Conservation (phyloP, 2,329 filamentous ascomycete genomes). For the Berkeleyomyces rouxiae region DNA sequence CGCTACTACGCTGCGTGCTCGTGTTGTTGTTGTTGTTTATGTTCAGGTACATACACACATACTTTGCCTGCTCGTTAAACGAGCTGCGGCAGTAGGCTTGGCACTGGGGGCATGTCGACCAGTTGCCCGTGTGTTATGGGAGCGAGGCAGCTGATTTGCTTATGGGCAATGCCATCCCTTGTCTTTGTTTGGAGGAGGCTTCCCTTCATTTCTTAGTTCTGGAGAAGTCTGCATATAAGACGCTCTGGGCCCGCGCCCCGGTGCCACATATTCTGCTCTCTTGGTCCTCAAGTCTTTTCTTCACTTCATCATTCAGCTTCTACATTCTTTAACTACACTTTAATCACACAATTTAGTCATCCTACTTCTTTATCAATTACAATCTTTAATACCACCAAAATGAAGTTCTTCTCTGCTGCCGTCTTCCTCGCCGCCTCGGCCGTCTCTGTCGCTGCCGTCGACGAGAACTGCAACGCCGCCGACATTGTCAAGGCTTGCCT, state of each 20-base stretch:
- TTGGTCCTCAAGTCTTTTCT: neutral
- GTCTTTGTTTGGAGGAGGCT: neutral
- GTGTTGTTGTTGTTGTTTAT: neutral
- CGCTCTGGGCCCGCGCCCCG: neutral
- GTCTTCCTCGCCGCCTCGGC: conserved; percentile 23
- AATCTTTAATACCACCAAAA: conserved; percentile 18
- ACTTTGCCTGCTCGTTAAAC: neutral
- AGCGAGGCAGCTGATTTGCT: neutral
- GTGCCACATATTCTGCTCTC: neutral
- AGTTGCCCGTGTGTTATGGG: neutral
- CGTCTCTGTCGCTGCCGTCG: conserved; percentile 19
- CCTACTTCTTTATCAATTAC: conserved; percentile 6
- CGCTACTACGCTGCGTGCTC: neutral
- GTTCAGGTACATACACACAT: too few species aligned
- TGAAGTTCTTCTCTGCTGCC: conserved; percentile 30
- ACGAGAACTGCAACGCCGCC: conserved; percentile 25
- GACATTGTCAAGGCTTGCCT: conserved; percentile 32
- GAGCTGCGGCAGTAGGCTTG: neutral
- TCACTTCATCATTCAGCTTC: neutral
- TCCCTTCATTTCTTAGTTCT: neutral
- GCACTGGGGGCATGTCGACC: neutral
- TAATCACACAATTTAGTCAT: neutral
- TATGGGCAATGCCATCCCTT: neutral
- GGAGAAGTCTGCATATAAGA: neutral
- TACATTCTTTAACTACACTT: neutral